Evolutionary conservation across 1,139 yeast genomes (phyloP).

Genomic region (Meyerozyma smithsonii): DNA sequence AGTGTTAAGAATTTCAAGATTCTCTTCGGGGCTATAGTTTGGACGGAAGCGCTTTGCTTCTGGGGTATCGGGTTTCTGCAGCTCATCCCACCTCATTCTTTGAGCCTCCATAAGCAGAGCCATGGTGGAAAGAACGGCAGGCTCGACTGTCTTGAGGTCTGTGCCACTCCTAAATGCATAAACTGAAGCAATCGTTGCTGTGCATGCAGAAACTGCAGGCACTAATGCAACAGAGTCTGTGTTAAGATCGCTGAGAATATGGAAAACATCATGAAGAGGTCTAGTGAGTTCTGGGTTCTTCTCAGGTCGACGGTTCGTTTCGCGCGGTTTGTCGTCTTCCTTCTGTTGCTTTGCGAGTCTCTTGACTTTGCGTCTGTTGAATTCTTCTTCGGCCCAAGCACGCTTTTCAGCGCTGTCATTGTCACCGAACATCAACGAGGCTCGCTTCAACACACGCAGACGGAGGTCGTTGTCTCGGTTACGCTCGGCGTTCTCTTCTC

Average conservation of each 20-base stretch:
- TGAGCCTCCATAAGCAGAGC: background rate
- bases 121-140: background rate
- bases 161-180: background rate
- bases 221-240: background rate
- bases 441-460: conserved; percentile 70
- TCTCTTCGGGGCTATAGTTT: background rate
- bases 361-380: conserved; percentile 57
- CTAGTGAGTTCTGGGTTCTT: background rate
- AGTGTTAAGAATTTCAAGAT: background rate
- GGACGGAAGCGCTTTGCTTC: background rate
- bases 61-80: background rate
- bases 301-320: background rate
- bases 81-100: background rate
- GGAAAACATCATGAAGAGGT: background rate
- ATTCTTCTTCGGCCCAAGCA: conserved; percentile 78
- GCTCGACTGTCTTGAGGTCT: background rate
- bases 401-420: conserved; percentile 47
- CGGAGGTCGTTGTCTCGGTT: conserved; percentile 86
- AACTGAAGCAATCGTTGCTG: conserved; percentile 1
- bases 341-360: conserved; percentile 36
- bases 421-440: conserved; percentile 62
- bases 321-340: conserved; percentile 1
- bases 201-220: background rate
- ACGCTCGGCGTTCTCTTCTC: conserved; percentile 74
- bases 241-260: conserved; percentile 1